phyloP scores from a whole-genome alignment of 352 stramenopile genomes.

The Pythium oligandrum region DNA sequence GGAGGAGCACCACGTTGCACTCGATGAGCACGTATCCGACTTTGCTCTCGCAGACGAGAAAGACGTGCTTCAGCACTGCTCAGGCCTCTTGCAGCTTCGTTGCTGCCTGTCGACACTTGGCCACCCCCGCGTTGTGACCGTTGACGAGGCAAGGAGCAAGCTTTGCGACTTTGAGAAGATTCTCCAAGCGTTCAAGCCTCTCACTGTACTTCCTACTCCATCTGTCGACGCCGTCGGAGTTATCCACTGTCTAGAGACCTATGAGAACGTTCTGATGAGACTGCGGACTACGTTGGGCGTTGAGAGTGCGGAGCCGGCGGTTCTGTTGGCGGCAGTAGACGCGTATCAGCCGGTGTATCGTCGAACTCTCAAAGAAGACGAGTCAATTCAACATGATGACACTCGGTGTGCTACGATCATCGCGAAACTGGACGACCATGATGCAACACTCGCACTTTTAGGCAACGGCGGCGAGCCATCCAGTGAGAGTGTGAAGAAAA shows the following conservation, averaged over 20 bases:
- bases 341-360: no score
- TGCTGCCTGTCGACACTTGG: constrained; percentile 15
- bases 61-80: constrained; percentile 34
- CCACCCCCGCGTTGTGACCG: constrained; percentile 9
- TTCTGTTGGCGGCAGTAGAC: no score
- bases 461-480: no score
- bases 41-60: constrained; percentile 26
- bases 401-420: not conserved
- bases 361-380: no score
- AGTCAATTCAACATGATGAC: not conserved
- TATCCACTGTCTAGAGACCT: no score
- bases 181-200: no score
- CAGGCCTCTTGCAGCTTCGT: constrained; percentile 27
- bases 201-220: no score
- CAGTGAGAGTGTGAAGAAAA: no score
- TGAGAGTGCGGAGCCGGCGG: no score
- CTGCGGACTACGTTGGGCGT: no score
- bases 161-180: constrained; percentile 28
- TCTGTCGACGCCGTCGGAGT: no score
- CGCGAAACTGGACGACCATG: not conserved
- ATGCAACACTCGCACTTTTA: not conserved
- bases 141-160: constrained; percentile 17
- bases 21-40: constrained; percentile 3
- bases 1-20: constrained; percentile 32
- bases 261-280: no score